These are phyloP conservation scores for Coriaria nepalensis DNA, from an alignment of 306 rosid genomes.

Conservation along the genomic window DNA sequence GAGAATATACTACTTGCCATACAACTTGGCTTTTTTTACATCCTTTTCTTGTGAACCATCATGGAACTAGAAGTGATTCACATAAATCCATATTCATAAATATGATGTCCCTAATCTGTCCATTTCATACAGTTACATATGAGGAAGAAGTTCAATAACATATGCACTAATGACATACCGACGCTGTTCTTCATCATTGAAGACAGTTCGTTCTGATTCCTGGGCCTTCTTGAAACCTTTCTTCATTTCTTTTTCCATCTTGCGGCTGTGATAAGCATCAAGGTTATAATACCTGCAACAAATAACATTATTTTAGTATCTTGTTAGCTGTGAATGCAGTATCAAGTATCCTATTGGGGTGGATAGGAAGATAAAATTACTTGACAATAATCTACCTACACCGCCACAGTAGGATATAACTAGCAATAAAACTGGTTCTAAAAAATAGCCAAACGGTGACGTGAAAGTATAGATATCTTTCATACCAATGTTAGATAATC, in stretches of 20 bases:
- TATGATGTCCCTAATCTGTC: no score
- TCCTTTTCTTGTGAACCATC: no score
- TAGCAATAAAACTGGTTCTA: no score
- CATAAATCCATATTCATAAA: no score
- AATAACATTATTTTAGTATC: slow-evolving; percentile 8
- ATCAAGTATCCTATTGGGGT: not conserved
- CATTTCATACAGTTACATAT: not conserved
- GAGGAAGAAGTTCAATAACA: slow-evolving; percentile 8
- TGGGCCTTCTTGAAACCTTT: slow-evolving; percentile 48
- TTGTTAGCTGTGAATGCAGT: not conserved
- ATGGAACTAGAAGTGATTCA: no score
- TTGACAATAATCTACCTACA: no score
- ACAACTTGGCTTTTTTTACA: not conserved
- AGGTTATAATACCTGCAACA: slow-evolving; percentile 76
- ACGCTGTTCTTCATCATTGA: slow-evolving; percentile 88
- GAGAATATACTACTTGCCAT: slow-evolving; percentile 7
- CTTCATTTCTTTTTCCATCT: slow-evolving; percentile 55
- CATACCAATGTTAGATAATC: no score
- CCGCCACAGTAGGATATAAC: no score
- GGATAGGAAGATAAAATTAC: slow-evolving; percentile 2
- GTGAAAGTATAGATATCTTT: no score
- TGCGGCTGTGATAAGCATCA: slow-evolving; percentile 55
- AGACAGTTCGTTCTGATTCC: slow-evolving; percentile 58
- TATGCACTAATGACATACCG: slow-evolving; percentile 31
- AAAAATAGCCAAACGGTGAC: no score